Base-by-base conservation (phyloP, 176 grass and related monocot genomes). In the Avena sativa region DNA sequence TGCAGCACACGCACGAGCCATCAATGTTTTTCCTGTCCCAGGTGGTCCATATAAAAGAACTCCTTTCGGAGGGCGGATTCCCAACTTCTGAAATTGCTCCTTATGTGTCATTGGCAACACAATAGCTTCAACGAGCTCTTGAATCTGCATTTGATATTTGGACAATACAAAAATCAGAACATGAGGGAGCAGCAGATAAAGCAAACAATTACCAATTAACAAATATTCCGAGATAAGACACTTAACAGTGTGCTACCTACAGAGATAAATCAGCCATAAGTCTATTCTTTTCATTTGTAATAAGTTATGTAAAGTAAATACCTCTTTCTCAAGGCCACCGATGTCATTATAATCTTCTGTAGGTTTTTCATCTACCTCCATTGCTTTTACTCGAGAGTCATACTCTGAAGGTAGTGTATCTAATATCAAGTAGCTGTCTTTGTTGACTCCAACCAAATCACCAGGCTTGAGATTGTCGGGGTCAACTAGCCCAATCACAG, bases 311-410 rank as follows among this genome's bases (percentile, higher is more conserved):
- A 52, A 78, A 79, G 17, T 55, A 82, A 65, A 51, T 90, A 98
- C 95, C 93, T 98, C 86, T 70, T 98, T 95, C 53, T 98, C 95
- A 74, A 95, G 95, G 38, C 95, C 95, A 68, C 95, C 95, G 59
- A 98, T 92, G 61, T 98, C 93, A 92, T 95, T 98, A 84, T 98
- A 98, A 86, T 95, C 93, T 86, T 98, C 91, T 0, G 89, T 98
- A 25, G 95, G 95, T 63, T 98, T 98, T 88, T 98, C 95, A 89
- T 98, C 91, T 34, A 93, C 93, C 78, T 98, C 93, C 95, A 98
- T 95, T 75, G 88, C 93, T 89, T 98, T 98, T 12, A 93, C 93
- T 40, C 91, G 85, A 9, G 95, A 98, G 67, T 98, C 95, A 87
- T 98, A 95, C 80, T 95, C 91, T 63, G 89, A 95, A 12, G 95